Evolutionary conservation across 345 rosid genomes (phyloP).

Genomic region (Corymbia maculata): DNA sequence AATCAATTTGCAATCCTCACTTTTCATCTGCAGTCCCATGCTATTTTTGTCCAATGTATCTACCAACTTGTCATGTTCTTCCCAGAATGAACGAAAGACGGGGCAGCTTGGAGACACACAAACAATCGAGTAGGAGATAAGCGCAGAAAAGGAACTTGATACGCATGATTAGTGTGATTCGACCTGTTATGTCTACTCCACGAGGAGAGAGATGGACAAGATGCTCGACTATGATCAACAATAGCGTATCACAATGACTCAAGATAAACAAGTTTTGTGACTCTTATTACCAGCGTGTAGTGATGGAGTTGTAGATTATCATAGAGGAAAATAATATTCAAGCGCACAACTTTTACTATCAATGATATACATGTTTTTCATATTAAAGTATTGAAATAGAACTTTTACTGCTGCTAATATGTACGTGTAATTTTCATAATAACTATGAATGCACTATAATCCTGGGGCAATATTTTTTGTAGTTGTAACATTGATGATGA

Average conservation of each 20-base stretch:
- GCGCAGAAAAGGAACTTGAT: not conserved
- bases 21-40: not conserved
- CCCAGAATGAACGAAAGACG: not conserved
- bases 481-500: too few relatives aligned
- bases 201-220: not conserved
- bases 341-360: rapidly evolving
- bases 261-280: not conserved
- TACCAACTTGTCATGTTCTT: not conserved
- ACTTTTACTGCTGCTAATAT: not conserved
- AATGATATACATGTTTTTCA: not conserved
- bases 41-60: not conserved
- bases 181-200: not conserved
- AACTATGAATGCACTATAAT: too few relatives aligned
- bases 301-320: not conserved
- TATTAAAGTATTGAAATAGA: not conserved
- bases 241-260: not conserved
- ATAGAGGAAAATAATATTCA: too few relatives aligned
- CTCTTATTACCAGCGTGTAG: rapidly evolving
- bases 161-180: not conserved
- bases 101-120: not conserved
- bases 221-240: not conserved
- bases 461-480: too few relatives aligned
- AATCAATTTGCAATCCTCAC: not conserved
- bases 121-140: not conserved
- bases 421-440: too few relatives aligned